These are phyloP conservation scores for Helotiales sp. DNA, from an alignment of 2,329 filamentous ascomycete species.

Conservation along the genomic window DNA sequence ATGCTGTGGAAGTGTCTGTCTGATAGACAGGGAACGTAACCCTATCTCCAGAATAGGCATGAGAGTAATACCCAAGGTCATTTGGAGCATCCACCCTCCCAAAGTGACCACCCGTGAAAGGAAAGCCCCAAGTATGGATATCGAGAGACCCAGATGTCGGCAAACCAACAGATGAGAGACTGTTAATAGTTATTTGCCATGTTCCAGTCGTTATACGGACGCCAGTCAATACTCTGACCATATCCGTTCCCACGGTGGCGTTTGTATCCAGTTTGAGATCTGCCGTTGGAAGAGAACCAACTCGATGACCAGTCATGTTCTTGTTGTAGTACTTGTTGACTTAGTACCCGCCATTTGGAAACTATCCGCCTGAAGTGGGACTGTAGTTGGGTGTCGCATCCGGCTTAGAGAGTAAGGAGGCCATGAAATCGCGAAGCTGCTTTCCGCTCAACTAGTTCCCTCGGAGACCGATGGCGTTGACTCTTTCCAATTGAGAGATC, in stretches of 20 bases:
- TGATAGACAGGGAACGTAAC: slow-evolving; percentile 48
- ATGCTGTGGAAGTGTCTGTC: slow-evolving; percentile 46
- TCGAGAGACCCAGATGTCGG: slow-evolving; percentile 29
- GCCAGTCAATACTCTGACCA: slow-evolving; percentile 33
- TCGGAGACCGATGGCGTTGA: slow-evolving; percentile 32
- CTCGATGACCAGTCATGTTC: slow-evolving; percentile 50
- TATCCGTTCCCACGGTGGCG: slow-evolving; percentile 30
- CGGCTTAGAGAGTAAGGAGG: slow-evolving; percentile 31
- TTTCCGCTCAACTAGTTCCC: slow-evolving; percentile 33
- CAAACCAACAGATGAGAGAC: slow-evolving; percentile 29
- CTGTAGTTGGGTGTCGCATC: slow-evolving; percentile 27
- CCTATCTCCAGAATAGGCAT: slow-evolving; percentile 44
- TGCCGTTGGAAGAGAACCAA: slow-evolving; percentile 44
- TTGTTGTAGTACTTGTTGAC: slow-evolving; percentile 54
- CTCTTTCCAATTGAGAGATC: slow-evolving; percentile 34
- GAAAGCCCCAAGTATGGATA: slow-evolving; percentile 41
- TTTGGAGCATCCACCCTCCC: slow-evolving; percentile 33
- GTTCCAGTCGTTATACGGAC: slow-evolving; percentile 29
- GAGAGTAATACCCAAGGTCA: slow-evolving; percentile 42
- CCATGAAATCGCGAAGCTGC: slow-evolving; percentile 35
- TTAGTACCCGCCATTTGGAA: slow-evolving; percentile 50
- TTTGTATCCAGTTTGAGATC: slow-evolving; percentile 33
- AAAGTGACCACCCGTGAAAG: slow-evolving; percentile 30
- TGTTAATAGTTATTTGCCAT: slow-evolving; percentile 36
- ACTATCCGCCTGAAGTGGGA: slow-evolving; percentile 44